These are phyloP conservation scores for Gloeophyllum trabeum DNA, from an alignment of 768 basidiomycete species.

Conservation along the genomic window DNA sequence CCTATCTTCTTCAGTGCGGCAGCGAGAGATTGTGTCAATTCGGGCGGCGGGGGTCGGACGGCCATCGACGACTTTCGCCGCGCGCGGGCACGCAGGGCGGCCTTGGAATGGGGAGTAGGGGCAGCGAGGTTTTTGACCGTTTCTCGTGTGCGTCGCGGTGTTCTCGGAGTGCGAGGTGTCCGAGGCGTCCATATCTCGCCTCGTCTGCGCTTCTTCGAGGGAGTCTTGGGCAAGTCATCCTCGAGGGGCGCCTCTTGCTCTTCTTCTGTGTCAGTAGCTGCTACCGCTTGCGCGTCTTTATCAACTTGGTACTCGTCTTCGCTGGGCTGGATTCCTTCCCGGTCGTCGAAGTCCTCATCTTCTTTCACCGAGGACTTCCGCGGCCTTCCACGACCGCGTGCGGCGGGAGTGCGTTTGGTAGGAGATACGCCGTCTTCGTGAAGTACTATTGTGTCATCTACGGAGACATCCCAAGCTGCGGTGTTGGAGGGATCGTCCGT, in stretches of 20 bases:
- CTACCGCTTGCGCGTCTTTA: conserved; percentile 8
- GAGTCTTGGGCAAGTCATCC: conserved; percentile 32
- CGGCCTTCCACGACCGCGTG: conserved; percentile 4
- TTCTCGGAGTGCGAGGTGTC: conserved; percentile 16
- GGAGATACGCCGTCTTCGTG: too few species aligned
- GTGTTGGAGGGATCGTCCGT: conserved; percentile 1
- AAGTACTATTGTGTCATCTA: too few species aligned
- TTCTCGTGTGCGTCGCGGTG: conserved; percentile 4
- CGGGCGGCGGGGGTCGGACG: conserved; percentile 23
- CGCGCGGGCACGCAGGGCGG: conserved; percentile 39
- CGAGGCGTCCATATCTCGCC: conserved; percentile 1
- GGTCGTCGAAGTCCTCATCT: conserved; percentile 7
- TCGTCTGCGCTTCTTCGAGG: conserved; percentile 41
- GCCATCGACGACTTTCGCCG: conserved; percentile 22
- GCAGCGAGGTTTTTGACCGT: conserved; percentile 30
- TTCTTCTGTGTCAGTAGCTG: conserved; percentile 12
- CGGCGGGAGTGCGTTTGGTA: background rate
- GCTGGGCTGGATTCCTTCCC: conserved; percentile 13
- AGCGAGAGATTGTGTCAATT: conserved; percentile 22
- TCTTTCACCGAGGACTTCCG: conserved; percentile 2
- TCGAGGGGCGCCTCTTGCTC: conserved; percentile 7
- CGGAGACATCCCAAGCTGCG: conserved; percentile 11
- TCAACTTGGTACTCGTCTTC: conserved; percentile 27
- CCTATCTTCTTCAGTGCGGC: conserved; percentile 39
- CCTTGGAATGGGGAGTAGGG: conserved; percentile 72